Conservation (phyloP, 345 rosid species). For the Sisymbrium irio region DNA sequence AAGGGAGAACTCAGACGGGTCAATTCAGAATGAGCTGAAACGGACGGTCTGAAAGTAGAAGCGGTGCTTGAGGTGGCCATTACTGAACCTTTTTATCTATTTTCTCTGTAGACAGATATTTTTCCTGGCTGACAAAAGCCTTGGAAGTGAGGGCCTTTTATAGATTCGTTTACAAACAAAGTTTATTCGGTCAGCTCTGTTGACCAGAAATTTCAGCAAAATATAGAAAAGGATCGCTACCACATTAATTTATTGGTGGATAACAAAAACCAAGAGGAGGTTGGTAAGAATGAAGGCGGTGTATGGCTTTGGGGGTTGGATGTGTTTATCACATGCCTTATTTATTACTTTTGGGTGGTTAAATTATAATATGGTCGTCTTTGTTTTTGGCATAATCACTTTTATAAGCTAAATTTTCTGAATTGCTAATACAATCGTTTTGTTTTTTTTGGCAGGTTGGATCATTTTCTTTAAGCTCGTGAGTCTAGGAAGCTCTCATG, state of each 20-base stretch:
- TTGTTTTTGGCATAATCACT: not conserved
- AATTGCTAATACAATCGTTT: not conserved
- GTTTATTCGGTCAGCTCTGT: not conserved
- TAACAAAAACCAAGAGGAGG: not conserved
- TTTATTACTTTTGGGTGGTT: not conserved
- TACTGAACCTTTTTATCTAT: constrained; percentile 12
- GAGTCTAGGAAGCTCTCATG: no score
- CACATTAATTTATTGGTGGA: not conserved
- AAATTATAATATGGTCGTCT: not conserved
- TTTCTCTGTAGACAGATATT: not conserved
- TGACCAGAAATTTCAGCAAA: not conserved
- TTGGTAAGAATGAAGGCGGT: constrained; percentile 3
- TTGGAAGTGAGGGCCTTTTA: no score
- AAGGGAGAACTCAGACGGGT: constrained; percentile 19
- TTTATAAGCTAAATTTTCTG: not conserved
- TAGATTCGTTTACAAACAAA: not conserved
- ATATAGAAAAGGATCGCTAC: not conserved
- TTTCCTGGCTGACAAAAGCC: constrained; percentile 14
- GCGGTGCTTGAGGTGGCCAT: constrained; percentile 34
- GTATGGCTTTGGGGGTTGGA: constrained; percentile 21
- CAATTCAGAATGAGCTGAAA: constrained; percentile 15
- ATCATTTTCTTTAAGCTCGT: no score
- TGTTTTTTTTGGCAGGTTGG: no score
- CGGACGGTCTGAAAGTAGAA: constrained; percentile 28
- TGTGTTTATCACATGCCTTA: constrained; percentile 27